Conservation (phyloP, 345 rosid genomes). For the Brassica rapa region DNA sequence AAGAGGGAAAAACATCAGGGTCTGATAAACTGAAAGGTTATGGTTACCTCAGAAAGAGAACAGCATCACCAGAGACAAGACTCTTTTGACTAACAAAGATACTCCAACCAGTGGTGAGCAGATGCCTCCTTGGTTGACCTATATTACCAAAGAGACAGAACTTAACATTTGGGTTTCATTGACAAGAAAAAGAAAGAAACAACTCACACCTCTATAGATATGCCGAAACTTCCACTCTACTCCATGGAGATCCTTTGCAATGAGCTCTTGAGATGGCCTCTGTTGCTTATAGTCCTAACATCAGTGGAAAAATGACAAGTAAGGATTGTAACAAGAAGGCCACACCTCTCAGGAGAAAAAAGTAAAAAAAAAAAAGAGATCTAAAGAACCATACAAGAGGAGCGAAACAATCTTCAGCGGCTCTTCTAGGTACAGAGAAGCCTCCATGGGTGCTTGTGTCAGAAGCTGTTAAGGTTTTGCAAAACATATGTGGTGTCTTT, state of each 20-base stretch:
- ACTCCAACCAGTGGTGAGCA: conserved; percentile 98
- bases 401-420: conserved; percentile 90
- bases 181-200: not conserved
- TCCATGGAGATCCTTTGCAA: conserved; percentile 88
- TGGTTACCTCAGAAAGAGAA: conserved; percentile 43
- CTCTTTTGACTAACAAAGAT: conserved; percentile 87
- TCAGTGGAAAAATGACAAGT: not conserved
- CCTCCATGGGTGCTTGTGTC: conserved; percentile 60
- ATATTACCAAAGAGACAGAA: conserved; percentile 30
- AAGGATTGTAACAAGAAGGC: conserved; percentile 15
- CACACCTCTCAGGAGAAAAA: not conserved
- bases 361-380: not conserved
- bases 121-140: conserved; percentile 99
- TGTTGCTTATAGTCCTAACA: conserved; percentile 81
- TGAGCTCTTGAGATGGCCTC: conserved; percentile 89
- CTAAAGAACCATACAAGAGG: conserved; percentile 54
- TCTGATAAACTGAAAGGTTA: conserved; percentile 14
- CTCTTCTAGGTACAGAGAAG: conserved; percentile 87
- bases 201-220: conserved; percentile 70
- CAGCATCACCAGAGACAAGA: conserved; percentile 93
- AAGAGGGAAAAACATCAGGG: not conserved
- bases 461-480: not conserved
- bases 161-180: conserved; percentile 4
- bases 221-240: conserved; percentile 89
- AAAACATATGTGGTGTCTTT: conserved; percentile 24